These are phyloP conservation scores for Nicotiana obtusifolia DNA, from an alignment of 257 asterid genomes.

Conservation along the genomic window DNA sequence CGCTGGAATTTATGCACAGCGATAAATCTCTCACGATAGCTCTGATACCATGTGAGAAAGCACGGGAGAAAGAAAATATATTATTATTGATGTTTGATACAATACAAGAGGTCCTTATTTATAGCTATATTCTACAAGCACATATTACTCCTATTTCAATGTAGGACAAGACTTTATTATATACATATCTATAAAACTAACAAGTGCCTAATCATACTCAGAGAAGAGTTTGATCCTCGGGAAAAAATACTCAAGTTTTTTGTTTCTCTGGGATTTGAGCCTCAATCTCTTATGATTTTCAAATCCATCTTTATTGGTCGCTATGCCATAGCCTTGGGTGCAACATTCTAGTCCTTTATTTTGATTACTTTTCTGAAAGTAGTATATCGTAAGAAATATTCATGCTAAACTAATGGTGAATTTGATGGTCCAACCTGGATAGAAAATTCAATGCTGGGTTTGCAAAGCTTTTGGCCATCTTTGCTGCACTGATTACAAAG, in stretches of 20 bases:
- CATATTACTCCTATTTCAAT: no score
- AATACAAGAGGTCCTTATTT: no score
- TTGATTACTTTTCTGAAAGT: background rate
- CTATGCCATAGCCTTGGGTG: background rate
- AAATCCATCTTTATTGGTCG: background rate
- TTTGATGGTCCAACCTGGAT: background rate
- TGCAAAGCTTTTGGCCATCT: constrained; percentile 5
- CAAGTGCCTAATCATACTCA: background rate
- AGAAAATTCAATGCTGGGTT: background rate
- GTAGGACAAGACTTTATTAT: no score
- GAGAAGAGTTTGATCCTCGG: background rate
- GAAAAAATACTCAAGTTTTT: background rate
- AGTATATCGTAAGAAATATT: background rate
- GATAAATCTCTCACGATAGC: no score
- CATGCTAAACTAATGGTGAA: background rate
- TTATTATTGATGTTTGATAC: no score
- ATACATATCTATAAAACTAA: no score
- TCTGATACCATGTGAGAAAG: no score
- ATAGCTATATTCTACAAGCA: no score
- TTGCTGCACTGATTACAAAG: background rate
- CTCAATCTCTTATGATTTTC: background rate
- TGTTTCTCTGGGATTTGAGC: background rate
- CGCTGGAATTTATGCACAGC: no score
- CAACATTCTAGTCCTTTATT: background rate
- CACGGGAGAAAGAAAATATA: no score